Evolutionary conservation across 495 filamentous ascomycete species (phyloP), one percentile per base, ranked within the genome.

Genomic region (Penicillium robsamsonii): DNA sequence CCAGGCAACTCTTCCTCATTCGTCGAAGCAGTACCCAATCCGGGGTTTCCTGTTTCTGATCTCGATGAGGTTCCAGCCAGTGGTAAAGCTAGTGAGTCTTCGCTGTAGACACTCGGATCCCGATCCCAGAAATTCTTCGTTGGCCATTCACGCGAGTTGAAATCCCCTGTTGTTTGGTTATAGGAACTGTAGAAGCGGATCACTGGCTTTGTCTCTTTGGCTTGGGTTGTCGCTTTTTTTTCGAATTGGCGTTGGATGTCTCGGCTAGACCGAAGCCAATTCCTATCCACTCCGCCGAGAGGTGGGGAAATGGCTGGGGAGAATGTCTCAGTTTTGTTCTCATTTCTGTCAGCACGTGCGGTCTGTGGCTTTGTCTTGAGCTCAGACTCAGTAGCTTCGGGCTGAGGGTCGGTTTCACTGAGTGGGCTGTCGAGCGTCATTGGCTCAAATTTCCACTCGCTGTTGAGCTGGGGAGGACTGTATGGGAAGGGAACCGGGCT

Each of bases 401-500:
- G 13, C 2, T 29, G 12, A 13, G 29, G 11, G 4, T 45, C 30
- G 30, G 22, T 27, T 40, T 46, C 42, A 24, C 27, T 46, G 9
- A 20, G 42, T 0, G 42, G 42, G 20, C 42, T 46, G 13, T 27
- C 18, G 20, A 35, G 52, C 1, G 43, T 27, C 4, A 13, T 37
- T 24, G 43, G 17, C 17, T n/a, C 9, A 13, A 52, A 41, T 20
- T 49, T 5, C 55, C 60, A 63, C 15, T 48, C 25, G 40, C 22
- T 15, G 40, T 50, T 48, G 9, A 48, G 6, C 24, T 63, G 65
- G 1, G 60, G 58, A 13, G 66, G 66, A 18, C 61, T 67, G 56
- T 66, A 66, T 17, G 58, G 63, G 55, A 62, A 69, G 22, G 57
- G 38, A 1, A 31, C 51, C 2, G 50, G 54, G 22, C 63, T 66